Base-by-base conservation (phyloP, 345 rosid species). In the Sapria himalayana region DNA sequence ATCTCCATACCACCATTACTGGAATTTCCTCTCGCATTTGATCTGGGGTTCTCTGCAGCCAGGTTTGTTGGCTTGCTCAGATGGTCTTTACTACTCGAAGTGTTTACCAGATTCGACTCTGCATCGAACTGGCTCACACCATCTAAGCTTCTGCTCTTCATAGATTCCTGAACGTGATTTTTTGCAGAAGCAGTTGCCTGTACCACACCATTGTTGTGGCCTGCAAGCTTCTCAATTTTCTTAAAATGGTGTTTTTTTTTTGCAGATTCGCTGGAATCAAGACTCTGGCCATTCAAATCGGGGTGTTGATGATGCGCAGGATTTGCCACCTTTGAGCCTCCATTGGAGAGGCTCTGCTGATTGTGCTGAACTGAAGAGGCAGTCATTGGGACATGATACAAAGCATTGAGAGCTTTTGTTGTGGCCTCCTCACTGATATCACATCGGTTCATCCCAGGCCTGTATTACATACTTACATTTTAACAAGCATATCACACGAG, bases 381-480 rank as follows among this genome's bases (percentile, higher is more conserved):
- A 23, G 36, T 23, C 39, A 33, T 16, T 2, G 58, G 66, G 35
- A 43, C n/a, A 9, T 49, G 65, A 60, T 33, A 39, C 29, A 34
- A 39, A 17, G 47, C 58, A 39, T 40, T 6, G 22, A 63, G 19
- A 29, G 71, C 61, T 37, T 38, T 46, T 54, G 72, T 72, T 22
- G 75, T 69, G 49, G 49, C 68, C 8, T 69, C 68, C 55, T 62
- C 62, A 9, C 54, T 55, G 25, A 69, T 42, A 32, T 60, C 59
- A 41, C 79, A 69, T 3, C 50, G 45, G 38, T 68, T 69, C 80
- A 60, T 62, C 53, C 59, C 47, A 49, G 68, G 75, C 54, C 67
- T 68, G 48, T 21, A 66, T 31, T 32, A 44, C 23, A 53, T 46
- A 49, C 37, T 41, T 33, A 48, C 43, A 55, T 45, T 19, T 16